Base-by-base conservation (phyloP, 1,284 basidiomycete genomes). In the Xanthoconium separans region DNA sequence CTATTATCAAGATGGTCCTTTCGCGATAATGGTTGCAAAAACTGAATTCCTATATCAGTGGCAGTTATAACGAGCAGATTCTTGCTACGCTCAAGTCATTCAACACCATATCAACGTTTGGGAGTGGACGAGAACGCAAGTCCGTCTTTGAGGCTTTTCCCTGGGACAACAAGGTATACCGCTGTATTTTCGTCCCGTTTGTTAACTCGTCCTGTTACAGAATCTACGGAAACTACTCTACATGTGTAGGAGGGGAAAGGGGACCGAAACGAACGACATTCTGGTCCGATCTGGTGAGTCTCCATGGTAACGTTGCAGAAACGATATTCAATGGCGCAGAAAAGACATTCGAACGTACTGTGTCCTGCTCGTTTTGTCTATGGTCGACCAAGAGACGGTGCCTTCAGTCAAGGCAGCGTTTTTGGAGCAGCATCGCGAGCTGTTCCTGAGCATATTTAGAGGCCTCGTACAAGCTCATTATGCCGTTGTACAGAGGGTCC, bases 261-360 rank as follows among this genome's bases (percentile, higher is more conserved):
- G 57, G 9, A 69, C 67, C 8, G 70, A 75, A 15, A 58, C 67
- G 2, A 57, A 68, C 0, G 76, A 84, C 56, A 68, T 77, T 10
- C 70, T 88, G 0, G 60, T 65, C 0, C 74, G 75, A 64, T 87
- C 87, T 62, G 87, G 87, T 84, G 37, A 48, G 77, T 13, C 16
- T 16, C 42, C 41, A 11, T 47, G 24, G 20, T 20, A 18, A 22
- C 33, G 1, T 45, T 20, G 10, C 33, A 47, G 24, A 27, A 29
- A 8, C 29, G 20, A 52, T 13, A 47, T 40, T 56, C 27, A 58
- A 48, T 36, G 41, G 3, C 20, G n/a, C 40, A 48, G 54, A 33
- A 44, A 53, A 86, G 89, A 91, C 64, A 91, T 91, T 36, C 79
- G 89, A 36, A 89, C 86, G 0, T 74, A 84, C 4, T 89, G 84